Evolutionary conservation across 2,329 filamentous ascomycete species (phyloP), one percentile per base, ranked within the genome.

Genomic region (Arthrocladium fulminans): DNA sequence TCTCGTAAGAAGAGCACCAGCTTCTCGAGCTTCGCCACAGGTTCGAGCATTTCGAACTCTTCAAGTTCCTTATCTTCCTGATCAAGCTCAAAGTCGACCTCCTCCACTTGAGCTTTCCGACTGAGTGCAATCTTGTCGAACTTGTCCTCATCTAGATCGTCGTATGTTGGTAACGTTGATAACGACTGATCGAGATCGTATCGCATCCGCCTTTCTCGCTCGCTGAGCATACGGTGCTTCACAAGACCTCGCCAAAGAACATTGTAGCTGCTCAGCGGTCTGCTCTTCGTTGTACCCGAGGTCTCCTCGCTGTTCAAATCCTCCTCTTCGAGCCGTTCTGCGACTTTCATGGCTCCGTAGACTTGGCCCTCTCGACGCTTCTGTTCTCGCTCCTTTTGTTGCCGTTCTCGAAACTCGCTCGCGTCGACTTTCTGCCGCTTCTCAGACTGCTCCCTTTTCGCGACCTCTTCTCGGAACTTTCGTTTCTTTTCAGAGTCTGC

Each of bases 401-500:
- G 77, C 2, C 87, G 73, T 54, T 86, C 83, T 8, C 86, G 72
- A 61, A 86, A 94, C 61, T 85, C 85, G 1, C 75, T 75, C 51
- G 84, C 82, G 35, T 86, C 74, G 42, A 77, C 75, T 62, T 79
- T 81, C 12, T 73, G 67, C 62, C 72, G 75, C 66, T 88, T 88
- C 44, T 72, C 67, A 32, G 73, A 62, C 27, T 66, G 64, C 43
- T 71, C 67, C 38, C 73, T 61, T 29, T 65, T 65, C 54, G 76
- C 78, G 3, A 75, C 76, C 47, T 79, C 77, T 64, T 88, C 83
- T 37, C 77, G 69, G 48, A 77, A 67, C 61, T 84, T 89, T 55
- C 87, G 75, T 71, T 94, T 95, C 68, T 83, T 83, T 64, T 92
- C 88, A 3, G 76, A 80, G 54, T 92, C 87, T 58, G 90, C 68